Percentiles rank a stretch among this genome's conserved stretches.
Evolutionary conservation across 345 rosid genomes (phyloP).

Genomic region (Murraya koenigii): DNA sequence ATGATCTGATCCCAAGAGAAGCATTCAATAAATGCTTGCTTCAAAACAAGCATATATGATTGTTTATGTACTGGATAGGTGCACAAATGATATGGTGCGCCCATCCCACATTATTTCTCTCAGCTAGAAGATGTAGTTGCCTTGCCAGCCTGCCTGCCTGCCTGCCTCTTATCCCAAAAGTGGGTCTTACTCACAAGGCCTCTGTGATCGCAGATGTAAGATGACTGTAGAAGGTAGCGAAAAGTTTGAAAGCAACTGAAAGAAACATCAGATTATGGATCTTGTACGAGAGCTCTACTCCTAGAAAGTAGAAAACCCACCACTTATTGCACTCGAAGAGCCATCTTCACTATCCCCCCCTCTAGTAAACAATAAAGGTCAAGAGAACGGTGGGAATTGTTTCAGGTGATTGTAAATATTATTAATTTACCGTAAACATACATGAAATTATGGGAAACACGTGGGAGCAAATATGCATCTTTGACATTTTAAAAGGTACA

Average conservation of each 20-base stretch:
- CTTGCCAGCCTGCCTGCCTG: too few species aligned
- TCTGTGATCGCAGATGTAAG: not conserved
- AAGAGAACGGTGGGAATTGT: too few species aligned
- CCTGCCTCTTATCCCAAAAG: constrained; percentile 5
- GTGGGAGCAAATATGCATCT: not conserved
- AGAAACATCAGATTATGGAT: not conserved
- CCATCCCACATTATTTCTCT: not conserved
- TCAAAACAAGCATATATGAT: too few species aligned
- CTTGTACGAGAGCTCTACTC: not conserved
- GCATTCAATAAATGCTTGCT: too few species aligned
- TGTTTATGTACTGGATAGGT: not conserved
- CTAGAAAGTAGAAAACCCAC: not conserved
- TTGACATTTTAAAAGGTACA: not conserved
- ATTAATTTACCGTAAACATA: too few species aligned
- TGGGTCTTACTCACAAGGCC: constrained; percentile 12
- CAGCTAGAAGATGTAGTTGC: not conserved
- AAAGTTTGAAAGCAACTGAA: not conserved
- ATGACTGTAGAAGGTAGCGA: not conserved
- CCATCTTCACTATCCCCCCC: not conserved
- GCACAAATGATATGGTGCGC: not conserved
- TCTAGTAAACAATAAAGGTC: not conserved
- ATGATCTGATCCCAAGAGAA: not conserved
- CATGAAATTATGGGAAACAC: not conserved
- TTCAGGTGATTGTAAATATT: too few species aligned
- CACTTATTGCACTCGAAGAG: not conserved